These are phyloP conservation scores for Boletus huronensis DNA, from an alignment of 768 basidiomycete species.

Conservation along the genomic window DNA sequence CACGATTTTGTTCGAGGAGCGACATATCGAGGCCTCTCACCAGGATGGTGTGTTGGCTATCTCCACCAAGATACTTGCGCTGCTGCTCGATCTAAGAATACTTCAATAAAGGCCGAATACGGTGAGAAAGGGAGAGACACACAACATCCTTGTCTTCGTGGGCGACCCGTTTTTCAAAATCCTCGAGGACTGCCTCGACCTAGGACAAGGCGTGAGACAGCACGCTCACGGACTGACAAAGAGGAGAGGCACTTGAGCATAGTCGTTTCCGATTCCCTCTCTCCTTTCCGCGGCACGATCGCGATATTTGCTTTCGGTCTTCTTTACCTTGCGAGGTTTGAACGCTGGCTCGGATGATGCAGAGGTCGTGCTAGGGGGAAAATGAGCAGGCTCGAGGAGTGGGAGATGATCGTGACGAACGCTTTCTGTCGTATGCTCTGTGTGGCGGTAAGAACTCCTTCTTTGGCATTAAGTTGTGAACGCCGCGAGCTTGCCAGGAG, in stretches of 20 bases:
- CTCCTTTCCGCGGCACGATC: constrained; percentile 77
- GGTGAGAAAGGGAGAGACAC: constrained; percentile 18
- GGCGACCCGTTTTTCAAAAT: constrained; percentile 69
- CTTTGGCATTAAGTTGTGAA: constrained; percentile 13
- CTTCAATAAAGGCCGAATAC: neutral
- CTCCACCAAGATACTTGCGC: constrained; percentile 77
- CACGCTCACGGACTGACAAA: neutral
- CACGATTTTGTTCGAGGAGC: constrained; percentile 80
- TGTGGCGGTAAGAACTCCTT: neutral
- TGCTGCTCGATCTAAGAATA: constrained; percentile 63
- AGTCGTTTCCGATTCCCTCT: constrained; percentile 64
- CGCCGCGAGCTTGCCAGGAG: constrained; percentile 40
- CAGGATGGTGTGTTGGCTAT: constrained; percentile 79
- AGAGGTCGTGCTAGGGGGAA: constrained; percentile 41
- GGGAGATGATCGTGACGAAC: constrained; percentile 10
- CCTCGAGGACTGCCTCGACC: constrained; percentile 79
- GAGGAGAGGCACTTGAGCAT: constrained; percentile 52
- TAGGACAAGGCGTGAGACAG: constrained; percentile 25
- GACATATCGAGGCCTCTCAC: constrained; percentile 90
- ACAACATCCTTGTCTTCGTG: constrained; percentile 59
- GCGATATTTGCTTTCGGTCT: constrained; percentile 55
- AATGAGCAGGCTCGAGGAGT: neutral
- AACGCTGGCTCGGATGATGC: constrained; percentile 61
- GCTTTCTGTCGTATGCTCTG: constrained; percentile 8
- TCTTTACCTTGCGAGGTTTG: constrained; percentile 80